These are phyloP conservation scores for Metarhizium humberi DNA, from an alignment of 2,329 filamentous ascomycete genomes.

Conservation along the genomic window DNA sequence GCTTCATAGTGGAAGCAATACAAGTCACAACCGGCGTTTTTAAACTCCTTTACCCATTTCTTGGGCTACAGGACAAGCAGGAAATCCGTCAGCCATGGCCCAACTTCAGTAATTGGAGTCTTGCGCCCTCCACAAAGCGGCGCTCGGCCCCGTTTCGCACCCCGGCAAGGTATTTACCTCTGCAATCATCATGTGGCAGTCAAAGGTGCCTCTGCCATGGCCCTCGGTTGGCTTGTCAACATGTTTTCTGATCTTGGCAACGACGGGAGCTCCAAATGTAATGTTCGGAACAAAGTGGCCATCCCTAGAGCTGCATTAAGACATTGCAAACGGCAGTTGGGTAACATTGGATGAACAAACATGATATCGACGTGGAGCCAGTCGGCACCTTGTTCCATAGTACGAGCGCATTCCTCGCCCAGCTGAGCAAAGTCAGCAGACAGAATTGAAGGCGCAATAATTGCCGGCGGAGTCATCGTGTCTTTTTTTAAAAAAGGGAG, in stretches of 20 bases:
- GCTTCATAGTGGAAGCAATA: constrained; percentile 99
- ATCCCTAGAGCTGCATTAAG: constrained; percentile 51
- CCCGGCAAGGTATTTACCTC: constrained; percentile 53
- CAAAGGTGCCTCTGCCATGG: constrained; percentile 82
- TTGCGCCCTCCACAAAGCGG: not conserved
- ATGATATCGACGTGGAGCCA: constrained; percentile 95
- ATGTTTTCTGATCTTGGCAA: constrained; percentile 83
- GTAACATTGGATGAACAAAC: constrained; percentile 28
- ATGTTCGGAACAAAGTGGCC: constrained; percentile 98
- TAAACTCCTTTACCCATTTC: constrained; percentile 95
- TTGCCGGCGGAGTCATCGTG: constrained; percentile 77
- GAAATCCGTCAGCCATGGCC: not conserved
- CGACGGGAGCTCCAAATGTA: constrained; percentile 90
- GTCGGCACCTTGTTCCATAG: constrained; percentile 79
- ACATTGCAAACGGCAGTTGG: constrained; percentile 2
- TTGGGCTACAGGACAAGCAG: constrained; percentile 56
- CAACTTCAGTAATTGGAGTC: not conserved
- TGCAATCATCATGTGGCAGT: constrained; percentile 99
- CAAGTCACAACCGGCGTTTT: constrained; percentile 89
- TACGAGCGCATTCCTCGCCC: constrained; percentile 75
- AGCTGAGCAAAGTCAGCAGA: constrained; percentile 91
- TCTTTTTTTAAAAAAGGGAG: not conserved
- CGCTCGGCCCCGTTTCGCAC: not conserved
- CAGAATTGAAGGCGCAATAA: constrained; percentile 97
- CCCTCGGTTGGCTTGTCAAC: constrained; percentile 64